These are phyloP conservation scores for Xylariales sp. DNA, from an alignment of 2,329 filamentous ascomycete genomes.

Conservation along the genomic window DNA sequence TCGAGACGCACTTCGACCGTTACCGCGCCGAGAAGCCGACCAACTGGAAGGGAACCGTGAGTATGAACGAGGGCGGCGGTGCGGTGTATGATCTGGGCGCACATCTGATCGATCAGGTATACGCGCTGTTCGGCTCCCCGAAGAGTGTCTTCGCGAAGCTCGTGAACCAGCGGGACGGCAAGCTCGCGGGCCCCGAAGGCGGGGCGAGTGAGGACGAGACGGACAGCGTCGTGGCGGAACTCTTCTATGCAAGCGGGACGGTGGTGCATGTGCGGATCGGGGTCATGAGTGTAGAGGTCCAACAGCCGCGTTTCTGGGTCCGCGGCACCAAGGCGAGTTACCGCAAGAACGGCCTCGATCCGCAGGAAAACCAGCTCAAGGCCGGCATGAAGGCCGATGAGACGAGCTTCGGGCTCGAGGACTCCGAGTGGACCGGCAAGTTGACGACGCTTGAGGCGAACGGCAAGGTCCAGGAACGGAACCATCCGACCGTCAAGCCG, in stretches of 20 bases:
- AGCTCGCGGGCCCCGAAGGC: constrained; percentile 16
- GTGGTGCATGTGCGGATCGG: constrained; percentile 66
- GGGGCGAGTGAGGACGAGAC: constrained; percentile 41
- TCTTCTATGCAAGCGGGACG: constrained; percentile 61
- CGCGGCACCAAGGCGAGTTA: constrained; percentile 70
- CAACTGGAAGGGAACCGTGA: constrained; percentile 62
- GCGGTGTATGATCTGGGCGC: constrained; percentile 71
- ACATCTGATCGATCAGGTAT: constrained; percentile 72
- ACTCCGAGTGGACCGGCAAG: constrained; percentile 50
- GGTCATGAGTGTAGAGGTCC: constrained; percentile 62
- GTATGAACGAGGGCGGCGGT: constrained; percentile 58
- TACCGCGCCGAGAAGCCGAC: constrained; percentile 56
- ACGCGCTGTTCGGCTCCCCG: constrained; percentile 66
- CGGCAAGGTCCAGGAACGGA: constrained; percentile 44
- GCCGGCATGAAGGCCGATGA: constrained; percentile 57
- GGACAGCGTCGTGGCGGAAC: constrained; percentile 57
- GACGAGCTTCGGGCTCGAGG: constrained; percentile 60
- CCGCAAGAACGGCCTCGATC: constrained; percentile 66
- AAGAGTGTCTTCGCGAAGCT: constrained; percentile 63
- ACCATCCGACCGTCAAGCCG: constrained; percentile 56
- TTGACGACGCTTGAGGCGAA: constrained; percentile 52
- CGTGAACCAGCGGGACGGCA: constrained; percentile 56
- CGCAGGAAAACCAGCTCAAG: constrained; percentile 71
- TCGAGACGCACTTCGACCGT: constrained; percentile 76
- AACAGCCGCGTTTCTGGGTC: constrained; percentile 73